Evolutionary conservation across 768 basidiomycete species (phyloP), one percentile per base, ranked within the genome.

Genomic region (Scleroderma citrinum): DNA sequence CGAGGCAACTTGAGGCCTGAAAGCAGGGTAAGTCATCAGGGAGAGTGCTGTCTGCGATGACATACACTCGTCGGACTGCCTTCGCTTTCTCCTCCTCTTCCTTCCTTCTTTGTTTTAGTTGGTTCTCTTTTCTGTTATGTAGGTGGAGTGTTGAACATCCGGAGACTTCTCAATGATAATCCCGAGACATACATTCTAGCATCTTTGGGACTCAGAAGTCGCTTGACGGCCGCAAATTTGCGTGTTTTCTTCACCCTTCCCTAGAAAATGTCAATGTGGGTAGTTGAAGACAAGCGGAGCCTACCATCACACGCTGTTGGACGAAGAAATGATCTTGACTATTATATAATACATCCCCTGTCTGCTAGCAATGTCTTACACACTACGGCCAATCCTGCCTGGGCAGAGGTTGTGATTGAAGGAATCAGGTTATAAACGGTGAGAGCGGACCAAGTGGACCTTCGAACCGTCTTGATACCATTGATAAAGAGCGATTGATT

Each of bases 161-260:
- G 12, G 3, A n/a, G n/a, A n/a, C n/a, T n/a, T n/a, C n/a, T n/a
- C 12, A 26, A 29, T 32, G 24, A 31, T 5, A 40, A 23, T 14
- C 14, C 24, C 16, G 19, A 26, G 34, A 44, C 89, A 57, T 63
- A 94, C 94, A 98, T 69, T 57, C 95, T 77, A 48, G 89, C 90
- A 65, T 97, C 95, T 60, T 86, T 90, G 0, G 95, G 95, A 64
- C 92, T 93, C 51, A 97, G 70, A 75, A 98, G 76, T 16, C 94
- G 87, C 69, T 98, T 98, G 40, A 95, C 92, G 7, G 83, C 72
- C 2, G 93, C 95, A 65, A 98, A 97, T 66, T 95, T 95, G 68
- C 93, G 78, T 1, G 92, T 94, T 67, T 92, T 95, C 68, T 91
- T 92, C 26, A 89, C 90, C 69, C 82, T 92, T 12, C 82, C 89